Evolutionary conservation across 805 yeast genomes (phyloP).

Genomic region (Hanseniaspora lindneri): DNA sequence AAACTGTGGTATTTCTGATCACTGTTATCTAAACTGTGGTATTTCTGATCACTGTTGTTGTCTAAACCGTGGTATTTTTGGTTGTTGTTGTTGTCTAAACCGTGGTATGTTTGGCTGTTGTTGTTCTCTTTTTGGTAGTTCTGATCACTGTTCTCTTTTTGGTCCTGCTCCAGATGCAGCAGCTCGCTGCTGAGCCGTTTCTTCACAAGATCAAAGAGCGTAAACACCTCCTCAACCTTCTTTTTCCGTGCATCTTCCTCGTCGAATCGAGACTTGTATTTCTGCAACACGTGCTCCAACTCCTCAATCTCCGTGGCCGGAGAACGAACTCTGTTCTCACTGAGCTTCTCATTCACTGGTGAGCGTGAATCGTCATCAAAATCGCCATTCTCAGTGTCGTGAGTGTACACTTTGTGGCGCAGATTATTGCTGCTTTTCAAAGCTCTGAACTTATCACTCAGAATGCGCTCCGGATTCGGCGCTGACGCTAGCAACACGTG

Average conservation of each 20-base stretch:
- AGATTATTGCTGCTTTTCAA: neutral
- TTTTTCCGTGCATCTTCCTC: constrained; percentile 13
- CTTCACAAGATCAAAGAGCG: constrained; percentile 6
- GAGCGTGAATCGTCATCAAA: too few relatives aligned
- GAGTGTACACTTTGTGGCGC: neutral
- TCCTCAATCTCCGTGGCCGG: neutral
- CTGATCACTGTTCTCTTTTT: neutral
- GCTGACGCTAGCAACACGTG: neutral
- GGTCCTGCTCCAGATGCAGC: neutral
- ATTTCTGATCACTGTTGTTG: neutral
- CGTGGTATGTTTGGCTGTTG: neutral
- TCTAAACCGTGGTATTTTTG: neutral
- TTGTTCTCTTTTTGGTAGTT: neutral
- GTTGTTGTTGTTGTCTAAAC: too few relatives aligned
- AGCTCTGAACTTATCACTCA: neutral
- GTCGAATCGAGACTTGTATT: neutral
- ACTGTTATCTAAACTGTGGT: neutral
- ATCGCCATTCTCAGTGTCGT: too few relatives aligned
- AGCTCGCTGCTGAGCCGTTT: neutral
- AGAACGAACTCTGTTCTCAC: neutral
- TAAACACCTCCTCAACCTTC: neutral
- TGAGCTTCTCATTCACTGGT: too few relatives aligned
- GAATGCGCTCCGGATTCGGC: neutral
- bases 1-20: neutral
- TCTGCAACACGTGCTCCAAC: constrained; percentile 4